Percentiles rank a stretch among this genome's conserved stretches.
Conservation (phyloP, 352 stramenopile genomes). For the Phytophthora lateralis region DNA sequence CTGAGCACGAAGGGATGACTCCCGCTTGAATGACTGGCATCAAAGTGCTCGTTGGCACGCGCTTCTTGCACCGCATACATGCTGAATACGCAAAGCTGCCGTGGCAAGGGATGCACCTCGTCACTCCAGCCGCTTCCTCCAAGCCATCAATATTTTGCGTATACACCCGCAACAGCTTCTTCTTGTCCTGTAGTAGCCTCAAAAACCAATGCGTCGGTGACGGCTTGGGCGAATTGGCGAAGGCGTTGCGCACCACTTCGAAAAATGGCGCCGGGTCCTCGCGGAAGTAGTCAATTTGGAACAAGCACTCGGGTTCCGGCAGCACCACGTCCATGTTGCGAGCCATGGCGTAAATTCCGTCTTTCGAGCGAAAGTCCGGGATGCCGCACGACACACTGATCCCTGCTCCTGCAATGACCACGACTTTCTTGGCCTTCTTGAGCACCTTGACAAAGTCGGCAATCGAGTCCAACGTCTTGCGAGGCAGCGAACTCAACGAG, state of each 20-base stretch:
- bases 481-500: slow-evolving; percentile 33
- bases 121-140: slow-evolving; percentile 92
- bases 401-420: slow-evolving; percentile 92
- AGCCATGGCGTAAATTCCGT: slow-evolving; percentile 88
- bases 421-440: slow-evolving; percentile 83
- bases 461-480: slow-evolving; percentile 52
- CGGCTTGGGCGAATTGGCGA: slow-evolving; percentile 74
- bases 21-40: slow-evolving; percentile 80
- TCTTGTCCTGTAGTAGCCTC: slow-evolving; percentile 89
- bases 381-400: slow-evolving; percentile 98
- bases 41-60: slow-evolving; percentile 52
- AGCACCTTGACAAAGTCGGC: slow-evolving; percentile 73
- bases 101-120: slow-evolving; percentile 94
- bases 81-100: slow-evolving; percentile 90
- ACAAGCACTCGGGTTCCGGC: slow-evolving; percentile 96
- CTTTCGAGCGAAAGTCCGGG: slow-evolving; percentile 96
- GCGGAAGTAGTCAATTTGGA: slow-evolving; percentile 98
- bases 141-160: slow-evolving; percentile 99
- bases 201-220: slow-evolving; percentile 97
- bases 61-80: slow-evolving; percentile 90
- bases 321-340: slow-evolving; percentile 86
- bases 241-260: slow-evolving; percentile 90
- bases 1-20: slow-evolving; percentile 71
- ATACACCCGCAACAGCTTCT: slow-evolving; percentile 93
- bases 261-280: slow-evolving; percentile 97